Percentiles rank a stretch among this genome's conserved stretches.
phyloP scores from a whole-genome alignment of 2,329 filamentous ascomycete species.

The Pseudogymnoascus sp. region DNA sequence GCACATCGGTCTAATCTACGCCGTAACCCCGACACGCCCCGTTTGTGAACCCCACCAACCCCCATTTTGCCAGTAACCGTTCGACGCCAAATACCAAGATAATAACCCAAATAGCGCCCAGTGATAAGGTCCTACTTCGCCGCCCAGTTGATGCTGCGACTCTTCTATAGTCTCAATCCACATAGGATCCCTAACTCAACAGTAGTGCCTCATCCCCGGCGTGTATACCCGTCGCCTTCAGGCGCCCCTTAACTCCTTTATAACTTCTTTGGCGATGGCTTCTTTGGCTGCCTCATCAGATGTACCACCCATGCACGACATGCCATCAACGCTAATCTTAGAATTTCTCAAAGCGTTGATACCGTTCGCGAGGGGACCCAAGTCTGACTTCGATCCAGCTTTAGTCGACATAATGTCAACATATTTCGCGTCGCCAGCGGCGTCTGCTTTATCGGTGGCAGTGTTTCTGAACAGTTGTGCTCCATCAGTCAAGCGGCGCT shows the following conservation, averaged over 20 bases:
- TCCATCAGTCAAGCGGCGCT: conserved; percentile 32
- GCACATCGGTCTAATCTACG: neutral
- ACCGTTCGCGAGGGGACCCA: neutral
- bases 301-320: neutral
- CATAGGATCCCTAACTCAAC: neutral
- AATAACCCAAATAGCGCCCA: neutral
- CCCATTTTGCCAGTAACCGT: neutral
- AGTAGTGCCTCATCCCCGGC: neutral
- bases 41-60: neutral
- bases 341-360: conserved; percentile 6
- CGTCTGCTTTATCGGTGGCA: conserved; percentile 23
- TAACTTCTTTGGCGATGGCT: conserved; percentile 1
- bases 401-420: conserved; percentile 19
- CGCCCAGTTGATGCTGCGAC: neutral
- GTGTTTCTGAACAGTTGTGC: conserved; percentile 28
- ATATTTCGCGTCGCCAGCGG: conserved; percentile 29
- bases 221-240: neutral
- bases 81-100: neutral
- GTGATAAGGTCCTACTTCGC: neutral
- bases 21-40: conserved; percentile 5
- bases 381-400: neutral
- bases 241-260: neutral
- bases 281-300: neutral
- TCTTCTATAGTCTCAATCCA: neutral
- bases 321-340: conserved; percentile 1